Base-by-base conservation (phyloP, 2,329 filamentous ascomycete genomes). In the Clonostachys rhizophaga region DNA sequence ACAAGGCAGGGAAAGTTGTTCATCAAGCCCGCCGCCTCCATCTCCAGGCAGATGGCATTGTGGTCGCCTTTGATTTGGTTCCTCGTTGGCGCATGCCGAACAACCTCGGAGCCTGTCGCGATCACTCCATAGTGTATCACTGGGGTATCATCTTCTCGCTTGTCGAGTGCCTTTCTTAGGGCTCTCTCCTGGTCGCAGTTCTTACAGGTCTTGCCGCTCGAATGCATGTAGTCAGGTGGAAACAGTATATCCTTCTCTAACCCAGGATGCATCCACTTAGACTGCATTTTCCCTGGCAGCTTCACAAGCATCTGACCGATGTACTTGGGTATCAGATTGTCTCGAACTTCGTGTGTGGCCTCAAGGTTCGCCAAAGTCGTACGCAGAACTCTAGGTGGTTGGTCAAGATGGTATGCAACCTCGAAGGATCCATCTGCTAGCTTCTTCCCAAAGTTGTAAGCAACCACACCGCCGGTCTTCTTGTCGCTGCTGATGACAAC, bases 91-190 rank as follows among this genome's bases (percentile, higher is more conserved):
- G 53, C 58, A 34, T 56, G 52, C 42, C 61, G 65, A 18, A 50
- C 46, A 3, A 54, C 48, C 10, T 53, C 45, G n/a, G 4, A 65
- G 51, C 6, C 50, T 7, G 61, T 66, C 2, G 61, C 65, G 45
- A 70, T 65, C 0, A 60, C 34, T 0, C 67, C 67, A 34, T 64
- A 65, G 46, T 68, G 63, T 20, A 47, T 44, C 5, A 16, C 40
- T 10, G 46, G 46, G 16, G 41, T 24, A 7, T 33, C 46, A 54
- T 62, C 3, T 61, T 57, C 0, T 44, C 14, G 10, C 35, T 7
- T n/a, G 14, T 39, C 14, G 36, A 39, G 14, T 43, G 18, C 49
- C 40, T 34, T 13, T 30, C 24, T 30, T 10, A 30, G 8, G 24
- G 24, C 24, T 30, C 24, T 30, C 8, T 14, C 46, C 16, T 16